phyloP scores from a whole-genome alignment of 306 rosid species.

The Quercus mongolica region DNA sequence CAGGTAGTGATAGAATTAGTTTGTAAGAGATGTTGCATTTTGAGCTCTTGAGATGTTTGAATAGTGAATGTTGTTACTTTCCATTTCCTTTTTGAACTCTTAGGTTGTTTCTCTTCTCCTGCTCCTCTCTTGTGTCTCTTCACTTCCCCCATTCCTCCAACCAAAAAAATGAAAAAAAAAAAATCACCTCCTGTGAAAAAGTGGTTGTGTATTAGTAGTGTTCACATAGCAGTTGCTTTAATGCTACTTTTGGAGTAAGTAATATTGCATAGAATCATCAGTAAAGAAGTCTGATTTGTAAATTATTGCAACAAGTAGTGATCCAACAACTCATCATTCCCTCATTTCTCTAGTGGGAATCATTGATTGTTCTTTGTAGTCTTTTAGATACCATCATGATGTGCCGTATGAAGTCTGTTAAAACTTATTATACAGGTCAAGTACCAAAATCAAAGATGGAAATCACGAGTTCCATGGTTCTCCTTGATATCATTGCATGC shows the following conservation, averaged over 20 bases:
- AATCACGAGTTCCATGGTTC: slow-evolving; percentile 67
- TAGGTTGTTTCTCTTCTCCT: too few relatives aligned
- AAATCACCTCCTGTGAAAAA: not conserved
- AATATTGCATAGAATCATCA: not conserved
- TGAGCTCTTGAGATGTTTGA: not conserved
- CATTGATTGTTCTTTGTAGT: slow-evolving; percentile 18
- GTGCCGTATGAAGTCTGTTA: slow-evolving; percentile 3
- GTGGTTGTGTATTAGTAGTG: not conserved
- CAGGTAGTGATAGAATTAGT: not conserved
- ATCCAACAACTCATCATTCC: not conserved
- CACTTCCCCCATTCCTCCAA: too few relatives aligned
- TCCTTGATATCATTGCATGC: slow-evolving; percentile 82
- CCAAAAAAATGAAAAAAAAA: not conserved
- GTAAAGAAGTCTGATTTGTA: not conserved
- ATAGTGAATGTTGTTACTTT: not conserved
- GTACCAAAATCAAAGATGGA: slow-evolving; percentile 58
- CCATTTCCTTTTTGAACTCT: too few relatives aligned
- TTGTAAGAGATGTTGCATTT: not conserved
- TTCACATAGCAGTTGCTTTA: not conserved
- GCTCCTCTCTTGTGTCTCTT: not conserved
- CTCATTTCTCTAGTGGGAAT: slow-evolving; percentile 20
- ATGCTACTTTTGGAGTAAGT: not conserved
- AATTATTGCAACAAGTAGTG: not conserved
- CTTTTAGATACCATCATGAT: slow-evolving; percentile 17
- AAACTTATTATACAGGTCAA: slow-evolving; percentile 56